Evolutionary conservation across 2,329 filamentous ascomycete species (phyloP), one percentile per base, ranked within the genome.

Genomic region (Pezicula neosporulosa): DNA sequence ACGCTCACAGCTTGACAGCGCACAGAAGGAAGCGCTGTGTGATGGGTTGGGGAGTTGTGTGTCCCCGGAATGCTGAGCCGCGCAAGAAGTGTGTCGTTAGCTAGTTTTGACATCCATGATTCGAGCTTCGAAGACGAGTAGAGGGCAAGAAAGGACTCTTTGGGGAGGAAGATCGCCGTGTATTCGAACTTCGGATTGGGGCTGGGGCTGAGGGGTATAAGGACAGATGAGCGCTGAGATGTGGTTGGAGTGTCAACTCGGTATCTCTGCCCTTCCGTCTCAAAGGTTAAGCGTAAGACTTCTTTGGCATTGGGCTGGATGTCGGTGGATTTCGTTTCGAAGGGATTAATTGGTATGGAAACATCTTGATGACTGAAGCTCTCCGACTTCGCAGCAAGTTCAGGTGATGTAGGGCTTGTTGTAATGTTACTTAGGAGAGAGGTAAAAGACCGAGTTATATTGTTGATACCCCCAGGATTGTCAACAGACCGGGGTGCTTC

Each of bases 41-140:
- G 80, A 72, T 82, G 87, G 9, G 92, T 95, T 6, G 94, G 90
- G 16, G 89, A 90, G 72, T 99, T 97, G 76, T 99, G 94, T 0
- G 94, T 97, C 57, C 94, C 94, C 0, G 94, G 94, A 56, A 97
- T 94, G 46, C 88, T 94, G 46, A 99, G 82, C 3, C 86, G 80
- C 1, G 89, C 88, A 4, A 97, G 76, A 1, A 90, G 84, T 47
- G 83, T 86, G 18, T 83, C 78, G 63, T 92, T 82, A 54, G 79
- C 76, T 39, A 97, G 77, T 55, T 85, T 78, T 51, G 77, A 71
- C 92, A 97, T 97, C 94, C 94, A 96, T 48, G 77, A 72, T 55
- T 83, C 67, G 46, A 92, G 79, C 49, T 83, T 78, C 15, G 85
- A 79, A 5, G 85, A 90, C 55, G 85, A 89, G 70, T 86, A 85